Evolutionary conservation across 2,329 filamentous ascomycete species (phyloP).

Genomic region (Torrubiella hemipterigena): DNA sequence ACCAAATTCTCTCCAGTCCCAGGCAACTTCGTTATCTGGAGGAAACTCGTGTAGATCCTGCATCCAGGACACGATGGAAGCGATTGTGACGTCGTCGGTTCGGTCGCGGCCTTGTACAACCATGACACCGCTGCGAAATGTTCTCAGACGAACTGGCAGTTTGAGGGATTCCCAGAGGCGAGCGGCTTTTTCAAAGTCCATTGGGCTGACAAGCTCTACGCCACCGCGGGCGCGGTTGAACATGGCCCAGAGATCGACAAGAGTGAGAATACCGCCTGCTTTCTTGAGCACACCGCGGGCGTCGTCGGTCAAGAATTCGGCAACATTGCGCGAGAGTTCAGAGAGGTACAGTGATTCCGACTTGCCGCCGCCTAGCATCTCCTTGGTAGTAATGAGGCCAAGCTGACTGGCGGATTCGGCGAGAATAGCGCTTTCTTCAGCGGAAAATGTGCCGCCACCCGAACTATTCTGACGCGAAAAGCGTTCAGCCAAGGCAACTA

Average conservation of each 20-base stretch:
- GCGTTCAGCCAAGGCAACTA: conserved; percentile 82
- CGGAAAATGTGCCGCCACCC: conserved; percentile 45
- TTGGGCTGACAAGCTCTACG: conserved; percentile 84
- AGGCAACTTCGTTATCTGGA: conserved; percentile 51
- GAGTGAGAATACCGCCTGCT: conserved; percentile 76
- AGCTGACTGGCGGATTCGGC: conserved; percentile 70
- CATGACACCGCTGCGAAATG: conserved; percentile 87
- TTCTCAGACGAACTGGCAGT: conserved; percentile 73
- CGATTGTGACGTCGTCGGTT: conserved; percentile 82
- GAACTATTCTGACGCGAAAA: conserved; percentile 60
- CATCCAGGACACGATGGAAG: conserved; percentile 65
- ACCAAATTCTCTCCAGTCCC: conserved; percentile 71
- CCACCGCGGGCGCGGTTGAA: conserved; percentile 91
- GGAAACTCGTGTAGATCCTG: conserved; percentile 56
- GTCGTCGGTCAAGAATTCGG: conserved; percentile 84
- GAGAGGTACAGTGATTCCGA: conserved; percentile 81
- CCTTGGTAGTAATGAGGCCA: conserved; percentile 85
- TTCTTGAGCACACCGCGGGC: conserved; percentile 62
- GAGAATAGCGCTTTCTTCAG: conserved; percentile 62
- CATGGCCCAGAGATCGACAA: conserved; percentile 86
- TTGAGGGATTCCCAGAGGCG: conserved; percentile 78
- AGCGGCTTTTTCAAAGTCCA: conserved; percentile 85
- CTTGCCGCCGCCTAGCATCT: conserved; percentile 70
- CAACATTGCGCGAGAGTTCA: conserved; percentile 71
- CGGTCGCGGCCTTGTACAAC: conserved; percentile 83